phyloP scores from a whole-genome alignment of 306 rosid genomes.

The Citrullus colocynthis region DNA sequence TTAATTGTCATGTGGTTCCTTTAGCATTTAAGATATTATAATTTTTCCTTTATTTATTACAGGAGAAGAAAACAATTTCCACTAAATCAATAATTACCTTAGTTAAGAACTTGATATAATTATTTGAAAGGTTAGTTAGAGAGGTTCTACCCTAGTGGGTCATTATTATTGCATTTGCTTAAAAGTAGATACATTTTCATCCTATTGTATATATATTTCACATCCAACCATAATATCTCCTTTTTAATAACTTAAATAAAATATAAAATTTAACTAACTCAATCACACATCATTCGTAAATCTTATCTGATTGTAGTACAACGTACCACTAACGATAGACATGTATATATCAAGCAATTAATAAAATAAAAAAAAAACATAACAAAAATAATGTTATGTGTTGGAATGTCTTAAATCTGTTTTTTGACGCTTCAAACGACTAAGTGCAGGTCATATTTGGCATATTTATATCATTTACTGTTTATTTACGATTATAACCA shows the following conservation, averaged over 20 bases:
- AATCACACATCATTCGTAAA: neutral
- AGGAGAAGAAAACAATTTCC: neutral
- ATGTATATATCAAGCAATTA: no score
- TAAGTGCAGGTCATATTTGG: no score
- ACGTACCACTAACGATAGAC: neutral
- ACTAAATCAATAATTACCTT: neutral
- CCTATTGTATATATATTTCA: neutral
- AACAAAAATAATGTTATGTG: no score
- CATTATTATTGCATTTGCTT: neutral
- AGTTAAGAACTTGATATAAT: neutral
- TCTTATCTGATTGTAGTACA: neutral
- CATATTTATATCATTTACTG: no score
- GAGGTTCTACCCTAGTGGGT: neutral
- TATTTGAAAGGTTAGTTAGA: neutral
- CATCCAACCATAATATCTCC: neutral
- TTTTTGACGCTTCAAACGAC: no score
- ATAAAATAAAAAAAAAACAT: no score
- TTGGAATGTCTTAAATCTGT: no score
- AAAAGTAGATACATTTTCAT: neutral
- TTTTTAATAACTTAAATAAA: neutral
- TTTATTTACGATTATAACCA: no score
- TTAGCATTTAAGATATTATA: neutral
- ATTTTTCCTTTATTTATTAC: neutral
- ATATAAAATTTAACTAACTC: neutral
- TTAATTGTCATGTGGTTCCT: neutral